Evolutionary conservation across 805 yeast genomes (phyloP).

Genomic region (Zygosaccharomyces rouxii): DNA sequence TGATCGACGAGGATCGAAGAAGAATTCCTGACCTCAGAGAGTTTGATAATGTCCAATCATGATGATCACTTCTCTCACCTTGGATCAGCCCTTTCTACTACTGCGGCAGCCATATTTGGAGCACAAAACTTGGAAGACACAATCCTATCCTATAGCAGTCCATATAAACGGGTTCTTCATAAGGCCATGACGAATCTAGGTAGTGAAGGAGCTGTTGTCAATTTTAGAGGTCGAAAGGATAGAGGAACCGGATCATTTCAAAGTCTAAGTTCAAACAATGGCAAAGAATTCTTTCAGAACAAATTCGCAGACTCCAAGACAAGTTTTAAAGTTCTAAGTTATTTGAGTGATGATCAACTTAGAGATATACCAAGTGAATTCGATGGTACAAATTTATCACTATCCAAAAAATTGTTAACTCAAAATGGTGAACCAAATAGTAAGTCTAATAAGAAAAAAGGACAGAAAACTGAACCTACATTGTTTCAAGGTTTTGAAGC

Average conservation of each 20-base stretch:
- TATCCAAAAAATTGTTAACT: constrained; percentile 8
- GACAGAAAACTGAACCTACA: constrained; percentile 39
- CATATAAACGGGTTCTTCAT: constrained; percentile 30
- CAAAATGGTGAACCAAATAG: constrained; percentile 12
- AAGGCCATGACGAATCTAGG: constrained; percentile 26
- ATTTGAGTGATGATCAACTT: constrained; percentile 60
- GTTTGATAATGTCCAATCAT: constrained; percentile 20
- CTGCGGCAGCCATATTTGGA: constrained; percentile 53
- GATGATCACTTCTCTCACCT: constrained; percentile 35
- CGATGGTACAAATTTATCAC: background rate
- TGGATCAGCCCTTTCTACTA: constrained; percentile 49
- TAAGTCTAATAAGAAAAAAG: constrained; percentile 7
- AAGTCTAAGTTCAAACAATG: constrained; percentile 32
- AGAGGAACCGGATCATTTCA: constrained; percentile 18
- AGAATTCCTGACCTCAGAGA: background rate
- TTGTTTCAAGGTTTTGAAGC: constrained; percentile 70
- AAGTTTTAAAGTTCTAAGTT: constrained; percentile 45
- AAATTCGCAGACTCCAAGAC: constrained; percentile 36
- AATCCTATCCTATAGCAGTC: constrained; percentile 31
- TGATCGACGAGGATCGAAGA: background rate
- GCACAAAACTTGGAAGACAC: constrained; percentile 37
- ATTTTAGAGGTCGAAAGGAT: constrained; percentile 12
- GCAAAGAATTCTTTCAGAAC: constrained; percentile 39
- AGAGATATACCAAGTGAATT: constrained; percentile 43
- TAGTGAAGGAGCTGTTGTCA: constrained; percentile 15